Evolutionary conservation across 805 yeast genomes (phyloP).

Genomic region (Ogataea trehalophila): DNA sequence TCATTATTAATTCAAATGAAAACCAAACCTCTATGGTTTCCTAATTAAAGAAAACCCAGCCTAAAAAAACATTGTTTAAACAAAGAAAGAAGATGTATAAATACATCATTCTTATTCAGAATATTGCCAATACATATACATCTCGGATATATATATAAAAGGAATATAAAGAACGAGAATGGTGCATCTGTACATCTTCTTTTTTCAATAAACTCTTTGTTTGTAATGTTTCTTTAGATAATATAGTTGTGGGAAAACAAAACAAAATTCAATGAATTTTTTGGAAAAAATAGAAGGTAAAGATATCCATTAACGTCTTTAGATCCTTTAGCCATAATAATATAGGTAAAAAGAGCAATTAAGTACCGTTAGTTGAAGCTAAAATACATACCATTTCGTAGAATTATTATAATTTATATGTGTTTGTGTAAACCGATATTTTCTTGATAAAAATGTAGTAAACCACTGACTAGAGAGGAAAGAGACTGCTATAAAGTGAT

Average conservation of each 20-base stretch:
- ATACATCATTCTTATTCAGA: conserved; percentile 9
- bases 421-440: not conserved
- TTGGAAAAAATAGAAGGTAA: conserved; percentile 7
- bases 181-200: conserved; percentile 14
- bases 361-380: too few species aligned
- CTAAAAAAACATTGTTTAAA: conserved; percentile 7
- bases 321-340: conserved; percentile 27
- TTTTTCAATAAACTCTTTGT: conserved; percentile 4
- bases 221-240: conserved; percentile 4
- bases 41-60: conserved; percentile 7
- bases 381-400: conserved; percentile 23
- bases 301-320: conserved; percentile 23
- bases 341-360: not conserved
- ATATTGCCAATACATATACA: conserved; percentile 6
- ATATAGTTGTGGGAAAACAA: conserved; percentile 3
- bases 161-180: conserved; percentile 20
- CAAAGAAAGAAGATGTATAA: conserved; percentile 13
- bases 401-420: not conserved
- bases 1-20: not conserved
- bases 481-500: not conserved
- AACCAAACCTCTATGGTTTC: conserved; percentile 1
- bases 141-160: conserved; percentile 9
- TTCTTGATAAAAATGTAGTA: too few species aligned
- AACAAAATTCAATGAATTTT: conserved; percentile 3
- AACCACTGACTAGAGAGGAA: not conserved